These are phyloP conservation scores for Lobosporangium transversale DNA, from an alignment of 192 early-diverging fungal species.

Conservation along the genomic window DNA sequence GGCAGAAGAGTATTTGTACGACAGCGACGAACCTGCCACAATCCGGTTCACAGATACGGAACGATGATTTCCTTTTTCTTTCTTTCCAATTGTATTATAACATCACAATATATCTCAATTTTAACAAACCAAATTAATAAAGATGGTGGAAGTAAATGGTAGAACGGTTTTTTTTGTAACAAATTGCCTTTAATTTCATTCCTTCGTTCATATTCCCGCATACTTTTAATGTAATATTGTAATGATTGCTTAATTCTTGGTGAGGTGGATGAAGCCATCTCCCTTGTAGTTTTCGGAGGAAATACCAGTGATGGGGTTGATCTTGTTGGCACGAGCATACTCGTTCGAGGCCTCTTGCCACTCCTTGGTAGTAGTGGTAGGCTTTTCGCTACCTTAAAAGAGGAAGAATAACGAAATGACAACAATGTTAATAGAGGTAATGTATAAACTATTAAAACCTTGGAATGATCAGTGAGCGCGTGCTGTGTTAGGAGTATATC, in stretches of 20 bases:
- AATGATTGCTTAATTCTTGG: conserved; percentile 49
- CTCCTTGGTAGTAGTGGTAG: conserved; percentile 77
- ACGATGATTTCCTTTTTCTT: conserved; percentile 1
- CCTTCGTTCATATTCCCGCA: conserved; percentile 17
- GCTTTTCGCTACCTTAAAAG: conserved; percentile 65
- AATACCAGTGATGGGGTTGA: conserved; percentile 81
- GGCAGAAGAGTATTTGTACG: conserved; percentile 44
- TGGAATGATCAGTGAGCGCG: no score
- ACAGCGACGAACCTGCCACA: conserved; percentile 43
- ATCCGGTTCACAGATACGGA: conserved; percentile 26
- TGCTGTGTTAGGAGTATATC: no score
- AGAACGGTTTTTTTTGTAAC: conserved; percentile 19
- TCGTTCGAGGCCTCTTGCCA: conserved; percentile 88
- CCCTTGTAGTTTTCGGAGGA: conserved; percentile 84
- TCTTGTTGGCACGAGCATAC: conserved; percentile 72
- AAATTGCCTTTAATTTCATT: conserved; percentile 31
- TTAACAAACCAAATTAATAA: no score
- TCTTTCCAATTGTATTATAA: not conserved
- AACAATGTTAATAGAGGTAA: not conserved
- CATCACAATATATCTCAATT: not conserved
- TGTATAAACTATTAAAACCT: no score
- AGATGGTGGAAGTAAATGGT: no score
- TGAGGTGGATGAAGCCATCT: conserved; percentile 70
- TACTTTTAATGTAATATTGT: not conserved
- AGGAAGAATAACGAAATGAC: not conserved